Percentiles rank a stretch among this genome's conserved stretches.
Evolutionary conservation across 108 stramenopile species (phyloP).

Genomic region (Schizochytrium sp.): DNA sequence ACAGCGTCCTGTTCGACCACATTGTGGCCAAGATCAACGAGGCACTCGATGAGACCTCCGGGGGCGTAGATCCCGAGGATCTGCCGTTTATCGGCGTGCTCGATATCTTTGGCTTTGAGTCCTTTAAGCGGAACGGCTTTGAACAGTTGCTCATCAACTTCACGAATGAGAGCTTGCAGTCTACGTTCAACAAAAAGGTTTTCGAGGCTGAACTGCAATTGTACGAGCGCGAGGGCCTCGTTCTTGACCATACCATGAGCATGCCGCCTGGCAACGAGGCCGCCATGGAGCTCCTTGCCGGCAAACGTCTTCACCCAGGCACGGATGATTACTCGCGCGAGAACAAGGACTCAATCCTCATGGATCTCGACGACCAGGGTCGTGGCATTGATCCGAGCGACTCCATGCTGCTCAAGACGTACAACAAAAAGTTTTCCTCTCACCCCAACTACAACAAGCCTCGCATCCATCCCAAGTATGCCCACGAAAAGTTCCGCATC

Average conservation of each 20-base stretch:
- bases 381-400: background rate
- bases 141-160: slow-evolving; percentile 70
- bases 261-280: slow-evolving; percentile 11
- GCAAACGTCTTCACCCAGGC: slow-evolving; percentile 39
- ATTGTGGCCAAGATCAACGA: slow-evolving; percentile 23
- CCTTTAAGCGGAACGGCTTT: slow-evolving; percentile 71
- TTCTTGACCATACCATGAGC: background rate
- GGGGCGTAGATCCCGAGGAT: background rate
- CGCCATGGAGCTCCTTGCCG: slow-evolving; percentile 29
- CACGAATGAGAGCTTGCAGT: slow-evolving; percentile 52
- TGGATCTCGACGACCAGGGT: slow-evolving; percentile 41
- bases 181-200: slow-evolving; percentile 39
- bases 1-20: slow-evolving; percentile 24
- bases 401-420: background rate
- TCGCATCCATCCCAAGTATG: slow-evolving; percentile 46
- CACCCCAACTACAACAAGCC: slow-evolving; percentile 50
- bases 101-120: slow-evolving; percentile 95
- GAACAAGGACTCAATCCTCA: slow-evolving; percentile 46
- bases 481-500: slow-evolving; percentile 66
- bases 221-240: slow-evolving; percentile 31
- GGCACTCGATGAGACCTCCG: background rate
- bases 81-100: slow-evolving; percentile 75
- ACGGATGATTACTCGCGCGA: slow-evolving; percentile 44
- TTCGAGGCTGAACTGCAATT: slow-evolving; percentile 35
- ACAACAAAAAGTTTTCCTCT: slow-evolving; percentile 45